Evolutionary conservation across 768 basidiomycete genomes (phyloP), one percentile per base, ranked within the genome.

Genomic region (Udeniomyces megalosporus): DNA sequence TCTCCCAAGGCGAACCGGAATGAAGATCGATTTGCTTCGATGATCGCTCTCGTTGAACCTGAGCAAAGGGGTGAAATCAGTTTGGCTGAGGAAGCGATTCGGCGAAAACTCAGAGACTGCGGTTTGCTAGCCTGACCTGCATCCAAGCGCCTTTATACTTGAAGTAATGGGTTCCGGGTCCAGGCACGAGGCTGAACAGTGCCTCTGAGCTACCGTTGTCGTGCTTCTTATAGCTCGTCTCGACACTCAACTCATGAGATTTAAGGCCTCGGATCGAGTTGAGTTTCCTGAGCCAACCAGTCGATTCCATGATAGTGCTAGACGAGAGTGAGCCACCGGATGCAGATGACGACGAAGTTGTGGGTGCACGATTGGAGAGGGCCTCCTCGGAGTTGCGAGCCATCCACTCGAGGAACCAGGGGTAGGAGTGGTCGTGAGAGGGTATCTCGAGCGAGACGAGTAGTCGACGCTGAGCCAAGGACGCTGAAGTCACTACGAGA

Each of bases 391-490:
- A 76, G 52, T 87, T 84, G 53, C 80, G 79, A 7, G 90, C 82
- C 86, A 97, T 88, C 93, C 95, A 99, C 54, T 84, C 78, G 46
- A 99, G 81, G 73, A 97, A 92, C 91, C 95, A 97, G 50, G 88
- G 85, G 73, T 97, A 97, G 10, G 92, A 79, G 42, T 81, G 84
- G 73, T 99, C 95, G 70, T 89, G 91, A 71, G 91, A 93, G 65
- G 87, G 89, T 68, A 99, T 89, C 76, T 99, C 95, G 57, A 97
- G 80, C 15, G 89, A 84, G 42, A 97, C 91, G 57, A 97, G 83
- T 78, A 99, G 80, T 45, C 93, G 82, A 34, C 95, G 80, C 53
- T 85, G 88, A 57, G 92, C 82, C 45, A 86, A 80, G 7, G 80
- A 82, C 5, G 85, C 80, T 29, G 82, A 85, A 22, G 86, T 74